Base-by-base conservation (phyloP, 495 filamentous ascomycete genomes). In the Aspergillus carlsbadensis region DNA sequence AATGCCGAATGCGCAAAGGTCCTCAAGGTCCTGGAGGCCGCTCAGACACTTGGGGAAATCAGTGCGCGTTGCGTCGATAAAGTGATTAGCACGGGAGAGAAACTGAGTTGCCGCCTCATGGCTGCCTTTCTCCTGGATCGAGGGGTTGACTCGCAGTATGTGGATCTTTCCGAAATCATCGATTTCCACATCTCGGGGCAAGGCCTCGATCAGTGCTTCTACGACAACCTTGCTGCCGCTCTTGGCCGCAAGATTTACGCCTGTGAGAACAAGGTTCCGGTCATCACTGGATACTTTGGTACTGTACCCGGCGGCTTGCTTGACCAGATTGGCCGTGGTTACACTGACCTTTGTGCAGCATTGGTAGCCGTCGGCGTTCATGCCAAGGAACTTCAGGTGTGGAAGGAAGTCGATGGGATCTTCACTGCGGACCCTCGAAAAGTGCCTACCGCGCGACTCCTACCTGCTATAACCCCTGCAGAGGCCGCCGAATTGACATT, bases 331-430 rank as follows among this genome's bases (percentile, higher is more conserved):
- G 91, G 91, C 18, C 84, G 91, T 57, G 91, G 91, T 6, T 96
- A 96, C 65, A 94, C 90, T 0, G 91, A 96, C 71, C 81, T 96
- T 34, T 95, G 91, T 63, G 90, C 90, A 2, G 89, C 92, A 34
- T 71, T 96, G 11, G 82, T 87, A 24, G 90, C 91, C 0, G 90
- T 95, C 3, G 91, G 88, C 18, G 71, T 90, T 1, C 80, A 81
- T 52, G 89, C 90, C 4, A 77, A 85, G 31, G 91, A 96, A 64
- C 78, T 96, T 20, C 91, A 96, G 65, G 87, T 96, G 7, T 93
- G 91, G 90, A 96, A 96, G 72, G 91, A 96, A 63, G 91, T 96
- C 18, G 90, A 94, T 65, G 91, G 91, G 20, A 93, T 96, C 55
- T 95, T 92, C 70, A 94, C 89, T 0, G 89, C 89, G 18, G 91